Percentiles rank a stretch among this genome's conserved stretches.
phyloP scores from a whole-genome alignment of 345 rosid species.

The Triadica sebifera region DNA sequence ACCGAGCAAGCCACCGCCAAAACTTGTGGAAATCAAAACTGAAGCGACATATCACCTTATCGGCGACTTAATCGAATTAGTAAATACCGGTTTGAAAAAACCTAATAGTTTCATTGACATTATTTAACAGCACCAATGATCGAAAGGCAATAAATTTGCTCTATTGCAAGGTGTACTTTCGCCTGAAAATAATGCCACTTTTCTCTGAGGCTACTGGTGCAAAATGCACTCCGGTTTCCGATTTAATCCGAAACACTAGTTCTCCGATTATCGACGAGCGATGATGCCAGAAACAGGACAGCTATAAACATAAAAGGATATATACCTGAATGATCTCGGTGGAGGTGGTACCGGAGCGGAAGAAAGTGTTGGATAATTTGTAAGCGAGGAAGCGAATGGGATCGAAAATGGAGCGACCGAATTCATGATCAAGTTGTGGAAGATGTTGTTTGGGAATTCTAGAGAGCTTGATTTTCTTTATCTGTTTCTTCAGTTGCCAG shows the following conservation, averaged over 20 bases:
- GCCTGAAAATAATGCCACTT: conserved; percentile 21
- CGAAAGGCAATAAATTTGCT: no score
- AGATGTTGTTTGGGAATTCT: conserved; percentile 35
- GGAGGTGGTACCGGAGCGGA: conserved; percentile 13
- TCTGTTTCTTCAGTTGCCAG: conserved; percentile 78
- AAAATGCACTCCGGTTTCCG: background rate
- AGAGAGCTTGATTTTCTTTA: conserved; percentile 71
- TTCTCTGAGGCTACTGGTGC: background rate
- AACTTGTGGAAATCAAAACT: background rate
- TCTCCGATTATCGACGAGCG: no score
- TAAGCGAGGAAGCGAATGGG: conserved; percentile 46
- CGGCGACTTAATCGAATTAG: background rate
- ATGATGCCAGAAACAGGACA: no score
- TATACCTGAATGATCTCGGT: conserved; percentile 65
- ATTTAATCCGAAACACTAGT: no score
- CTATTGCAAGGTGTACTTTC: background rate
- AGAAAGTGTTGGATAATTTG: conserved; percentile 31
- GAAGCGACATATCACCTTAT: no score
- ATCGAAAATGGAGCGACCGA: conserved; percentile 58
- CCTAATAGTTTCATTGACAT: no score
- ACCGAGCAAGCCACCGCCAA: background rate
- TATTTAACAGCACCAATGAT: no score
- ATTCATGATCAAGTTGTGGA: conserved; percentile 33
- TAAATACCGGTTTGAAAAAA: no score
- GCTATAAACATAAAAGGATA: background rate